Evolutionary conservation across 495 filamentous ascomycete species (phyloP).

Genomic region (Lophiotrema nucula): DNA sequence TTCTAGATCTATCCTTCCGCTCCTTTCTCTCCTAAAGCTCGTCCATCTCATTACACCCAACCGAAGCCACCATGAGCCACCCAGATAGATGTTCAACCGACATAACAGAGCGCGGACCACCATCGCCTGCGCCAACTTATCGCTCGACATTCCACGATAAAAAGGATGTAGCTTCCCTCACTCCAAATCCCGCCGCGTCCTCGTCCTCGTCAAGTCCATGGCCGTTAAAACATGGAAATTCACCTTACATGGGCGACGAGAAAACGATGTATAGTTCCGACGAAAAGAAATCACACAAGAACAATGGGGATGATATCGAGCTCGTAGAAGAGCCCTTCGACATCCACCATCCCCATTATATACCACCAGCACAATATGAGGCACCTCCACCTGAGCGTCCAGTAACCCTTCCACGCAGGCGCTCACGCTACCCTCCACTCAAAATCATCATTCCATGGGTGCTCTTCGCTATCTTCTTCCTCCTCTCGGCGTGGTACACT

Average conservation of each 20-base stretch:
- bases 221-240: no score
- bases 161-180: not conserved
- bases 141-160: constrained; percentile 7
- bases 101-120: constrained; percentile 7
- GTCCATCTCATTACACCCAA: not conserved
- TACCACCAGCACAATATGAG: not conserved
- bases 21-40: no score
- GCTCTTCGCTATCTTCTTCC: constrained; percentile 16
- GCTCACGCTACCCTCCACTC: not conserved
- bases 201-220: not conserved
- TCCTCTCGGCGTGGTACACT: constrained; percentile 14
- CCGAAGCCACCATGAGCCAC: not conserved
- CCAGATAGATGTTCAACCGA: constrained; percentile 1
- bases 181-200: not conserved
- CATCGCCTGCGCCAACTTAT: constrained; percentile 28
- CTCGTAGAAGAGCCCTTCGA: constrained; percentile 22
- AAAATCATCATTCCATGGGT: constrained; percentile 12
- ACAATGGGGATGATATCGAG: no score
- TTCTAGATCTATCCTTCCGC: not conserved
- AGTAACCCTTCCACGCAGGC: not conserved
- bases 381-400: not conserved
- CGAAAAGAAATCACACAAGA: no score
- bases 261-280: no score
- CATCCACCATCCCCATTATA: constrained; percentile 20
- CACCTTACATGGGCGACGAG: no score